Evolutionary conservation across 306 rosid genomes (phyloP).

Genomic region (Trifolium pratense): DNA sequence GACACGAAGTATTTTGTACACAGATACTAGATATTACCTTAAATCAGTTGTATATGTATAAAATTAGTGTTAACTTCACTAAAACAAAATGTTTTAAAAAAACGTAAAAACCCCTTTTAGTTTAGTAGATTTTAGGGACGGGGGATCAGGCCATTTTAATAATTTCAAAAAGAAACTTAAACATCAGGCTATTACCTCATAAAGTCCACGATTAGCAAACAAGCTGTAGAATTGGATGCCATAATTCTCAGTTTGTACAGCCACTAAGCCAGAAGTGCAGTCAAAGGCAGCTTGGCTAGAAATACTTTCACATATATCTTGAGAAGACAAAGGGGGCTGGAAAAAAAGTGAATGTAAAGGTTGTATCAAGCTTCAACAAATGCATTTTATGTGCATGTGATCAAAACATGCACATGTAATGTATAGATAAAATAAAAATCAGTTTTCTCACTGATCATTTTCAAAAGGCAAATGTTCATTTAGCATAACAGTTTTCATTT

Average conservation of each 20-base stretch:
- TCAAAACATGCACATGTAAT: constrained; percentile 1
- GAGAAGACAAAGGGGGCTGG: constrained; percentile 72
- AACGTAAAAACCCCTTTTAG: too few relatives aligned
- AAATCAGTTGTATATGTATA: neutral
- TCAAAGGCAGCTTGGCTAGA: constrained; percentile 70
- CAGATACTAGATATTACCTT: neutral
- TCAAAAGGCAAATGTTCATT: neutral
- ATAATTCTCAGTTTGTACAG: constrained; percentile 77
- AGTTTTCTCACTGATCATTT: constrained; percentile 5
- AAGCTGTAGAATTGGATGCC: constrained; percentile 84
- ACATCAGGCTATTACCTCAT: constrained; percentile 65
- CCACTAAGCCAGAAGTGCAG: constrained; percentile 73
- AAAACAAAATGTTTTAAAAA: too few relatives aligned
- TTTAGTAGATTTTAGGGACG: too few relatives aligned
- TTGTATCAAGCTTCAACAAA: constrained; percentile 28
- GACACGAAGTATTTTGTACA: neutral
- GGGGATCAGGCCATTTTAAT: neutral
- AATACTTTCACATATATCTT: constrained; percentile 55
- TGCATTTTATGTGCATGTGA: constrained; percentile 15
- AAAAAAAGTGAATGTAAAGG: constrained; percentile 24
- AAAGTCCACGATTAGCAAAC: constrained; percentile 77
- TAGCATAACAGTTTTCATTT: constrained; percentile 10
- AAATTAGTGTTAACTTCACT: neutral
- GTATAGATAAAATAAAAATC: neutral
- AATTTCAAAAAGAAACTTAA: constrained; percentile 34